Percentiles rank a stretch among this genome's conserved stretches.
Conservation (phyloP, 169 alveolate species). For the Eimeria sp. region DNA sequence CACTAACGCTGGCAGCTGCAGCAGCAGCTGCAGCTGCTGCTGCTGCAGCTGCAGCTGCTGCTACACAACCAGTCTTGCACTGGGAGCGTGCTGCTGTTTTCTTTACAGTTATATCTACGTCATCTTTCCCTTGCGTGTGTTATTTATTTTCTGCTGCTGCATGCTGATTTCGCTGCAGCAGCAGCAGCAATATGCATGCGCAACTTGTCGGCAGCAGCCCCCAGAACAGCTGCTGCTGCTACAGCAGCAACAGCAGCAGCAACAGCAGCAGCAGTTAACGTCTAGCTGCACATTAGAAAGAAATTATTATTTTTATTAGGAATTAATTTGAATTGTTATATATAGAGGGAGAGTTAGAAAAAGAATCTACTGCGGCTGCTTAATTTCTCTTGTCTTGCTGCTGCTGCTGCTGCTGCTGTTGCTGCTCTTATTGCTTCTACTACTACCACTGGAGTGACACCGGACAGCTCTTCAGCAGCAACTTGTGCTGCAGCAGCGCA, state of each 20-base stretch:
- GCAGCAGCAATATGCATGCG: neutral
- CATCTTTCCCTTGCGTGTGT: neutral
- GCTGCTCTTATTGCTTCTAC: neutral
- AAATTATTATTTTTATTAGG: too few relatives aligned
- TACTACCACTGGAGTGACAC: neutral
- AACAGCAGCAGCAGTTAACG: neutral
- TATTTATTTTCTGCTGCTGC: neutral
- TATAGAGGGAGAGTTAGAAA: neutral
- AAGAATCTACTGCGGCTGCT: slow-evolving; percentile 24
- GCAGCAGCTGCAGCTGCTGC: slow-evolving; percentile 32
- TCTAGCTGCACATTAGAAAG: too few relatives aligned
- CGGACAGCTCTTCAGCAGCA: slow-evolving; percentile 13
- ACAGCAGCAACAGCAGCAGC: slow-evolving; percentile 22
- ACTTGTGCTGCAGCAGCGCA: neutral
- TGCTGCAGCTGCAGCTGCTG: slow-evolving; percentile 22
- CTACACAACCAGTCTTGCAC: neutral
- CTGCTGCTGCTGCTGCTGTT: slow-evolving; percentile 48
- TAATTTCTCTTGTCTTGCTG: neutral
- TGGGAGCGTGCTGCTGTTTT: neutral
- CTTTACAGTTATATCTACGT: neutral
- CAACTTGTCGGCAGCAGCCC: slow-evolving; percentile 45
- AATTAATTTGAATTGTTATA: too few relatives aligned
- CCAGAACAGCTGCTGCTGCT: slow-evolving; percentile 10
- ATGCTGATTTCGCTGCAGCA: neutral
- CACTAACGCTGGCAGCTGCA: neutral